Percentiles rank a stretch among this genome's conserved stretches.
phyloP scores from a whole-genome alignment of 73 alveolate genomes.

The Tetrahymena thermophila region DNA sequence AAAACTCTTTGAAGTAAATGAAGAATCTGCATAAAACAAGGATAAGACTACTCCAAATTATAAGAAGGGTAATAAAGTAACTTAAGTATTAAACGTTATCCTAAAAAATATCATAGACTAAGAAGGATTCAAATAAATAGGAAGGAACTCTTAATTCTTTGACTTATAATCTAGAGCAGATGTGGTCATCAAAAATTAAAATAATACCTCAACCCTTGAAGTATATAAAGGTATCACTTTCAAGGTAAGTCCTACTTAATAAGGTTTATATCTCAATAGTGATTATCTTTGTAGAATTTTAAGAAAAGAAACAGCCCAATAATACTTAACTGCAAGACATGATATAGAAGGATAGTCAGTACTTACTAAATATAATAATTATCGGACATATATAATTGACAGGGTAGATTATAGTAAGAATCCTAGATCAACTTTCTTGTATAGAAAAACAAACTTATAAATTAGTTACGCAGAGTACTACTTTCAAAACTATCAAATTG shows the following conservation, averaged over 20 bases:
- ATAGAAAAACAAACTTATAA: conserved; percentile 10
- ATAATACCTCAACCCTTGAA: neutral
- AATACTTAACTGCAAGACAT: neutral
- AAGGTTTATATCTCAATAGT: neutral
- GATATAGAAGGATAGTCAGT: conserved; percentile 52
- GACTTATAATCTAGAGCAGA: neutral
- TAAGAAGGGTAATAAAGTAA: neutral
- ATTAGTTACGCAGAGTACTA: conserved; percentile 69
- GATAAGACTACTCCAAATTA: neutral
- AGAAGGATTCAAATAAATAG: neutral
- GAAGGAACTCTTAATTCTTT: neutral
- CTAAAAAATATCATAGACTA: neutral
- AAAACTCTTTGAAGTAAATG: neutral
- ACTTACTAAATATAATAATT: conserved; percentile 63
- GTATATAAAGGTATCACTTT: neutral
- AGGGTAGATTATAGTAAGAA: conserved; percentile 64
- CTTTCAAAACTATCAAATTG: conserved; percentile 58
- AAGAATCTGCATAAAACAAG: neutral
- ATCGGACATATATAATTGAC: conserved; percentile 61
- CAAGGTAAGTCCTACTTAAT: neutral
- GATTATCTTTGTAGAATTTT: conserved; percentile 20
- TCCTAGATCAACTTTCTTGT: conserved; percentile 59
- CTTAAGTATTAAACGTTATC: neutral
- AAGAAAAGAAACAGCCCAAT: conserved; percentile 21
- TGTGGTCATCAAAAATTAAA: too few species aligned